Base-by-base conservation (phyloP, 352 stramenopile genomes). In the Globisporangium solare region DNA sequence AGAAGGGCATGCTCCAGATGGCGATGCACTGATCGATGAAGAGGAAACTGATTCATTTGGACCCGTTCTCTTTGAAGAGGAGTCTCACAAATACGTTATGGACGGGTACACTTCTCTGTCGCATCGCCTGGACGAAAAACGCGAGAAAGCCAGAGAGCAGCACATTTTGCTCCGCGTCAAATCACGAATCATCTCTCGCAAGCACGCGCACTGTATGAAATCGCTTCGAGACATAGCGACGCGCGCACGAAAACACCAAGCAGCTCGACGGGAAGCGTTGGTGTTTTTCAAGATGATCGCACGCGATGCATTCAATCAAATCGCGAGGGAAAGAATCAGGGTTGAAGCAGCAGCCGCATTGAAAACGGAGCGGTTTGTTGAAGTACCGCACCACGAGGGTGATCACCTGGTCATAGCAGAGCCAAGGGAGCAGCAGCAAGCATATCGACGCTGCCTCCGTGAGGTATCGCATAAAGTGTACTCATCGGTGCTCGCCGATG, bases 381-480 rank as follows among this genome's bases (percentile, higher is more conserved):
- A 37, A 47, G 43, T 42, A 31, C 43, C 40, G 41, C 52, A 32
- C 21, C 12, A 21, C 18, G 14, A 6, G 17, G 24, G 47, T 56
- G 39, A 43, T 43, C 12, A 43, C 39, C 17, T 43, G 39, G 39
- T 21, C 50, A 32, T 31, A 47, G 50, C 50, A 56, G 7, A 56
- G 37, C 37, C 50, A 39, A 40, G 35, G 27, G 27, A 35, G 27
- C 27, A 35, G 27, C 27, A 35, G 49, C 49, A 55, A 43, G 39
- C 27, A 41, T 21, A 18, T 11, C 40, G 12, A 21, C 13, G 6
- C 6, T 41, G 17, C 39, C 21, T 49, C 52, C 17, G 37, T 21
- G 15, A 60, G 65, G 13, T 66, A 47, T 27, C 51, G 50, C 47
- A 53, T 52, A 50, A 61, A 17, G 24, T 60, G 37, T 73, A 73